These are phyloP conservation scores for Beauveria sp. DNA, from an alignment of 2,329 filamentous ascomycete genomes.

Conservation along the genomic window DNA sequence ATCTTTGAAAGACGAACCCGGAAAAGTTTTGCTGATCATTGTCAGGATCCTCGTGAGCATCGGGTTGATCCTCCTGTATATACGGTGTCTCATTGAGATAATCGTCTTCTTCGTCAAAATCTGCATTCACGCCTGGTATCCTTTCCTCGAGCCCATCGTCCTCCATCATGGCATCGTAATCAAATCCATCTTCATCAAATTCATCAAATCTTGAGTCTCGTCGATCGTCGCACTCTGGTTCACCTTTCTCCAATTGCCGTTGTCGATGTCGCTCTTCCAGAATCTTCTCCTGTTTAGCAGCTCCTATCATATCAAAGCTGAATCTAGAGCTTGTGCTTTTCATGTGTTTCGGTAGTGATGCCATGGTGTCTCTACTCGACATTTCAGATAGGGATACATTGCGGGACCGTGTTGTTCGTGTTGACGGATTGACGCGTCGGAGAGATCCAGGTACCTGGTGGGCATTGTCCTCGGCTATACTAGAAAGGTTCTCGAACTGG, in stretches of 20 bases:
- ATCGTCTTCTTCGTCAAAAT: constrained; percentile 36
- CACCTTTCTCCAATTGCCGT: constrained; percentile 54
- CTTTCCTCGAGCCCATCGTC: constrained; percentile 59
- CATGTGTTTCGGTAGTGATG: constrained; percentile 54
- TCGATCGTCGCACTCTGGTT: constrained; percentile 27
- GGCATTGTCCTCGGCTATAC: background rate
- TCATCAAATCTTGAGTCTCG: constrained; percentile 52
- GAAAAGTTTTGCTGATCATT: constrained; percentile 55
- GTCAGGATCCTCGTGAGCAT: constrained; percentile 35
- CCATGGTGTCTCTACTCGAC: constrained; percentile 37
- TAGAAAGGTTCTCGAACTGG: background rate
- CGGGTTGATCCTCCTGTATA: constrained; percentile 20
- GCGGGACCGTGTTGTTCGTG: constrained; percentile 36
- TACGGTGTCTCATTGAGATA: constrained; percentile 21
- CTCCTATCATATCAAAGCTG: constrained; percentile 72
- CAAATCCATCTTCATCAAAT: constrained; percentile 52
- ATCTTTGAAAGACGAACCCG: constrained; percentile 43
- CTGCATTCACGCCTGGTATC: constrained; percentile 52
- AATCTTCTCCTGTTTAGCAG: constrained; percentile 58
- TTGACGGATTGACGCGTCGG: constrained; percentile 15
- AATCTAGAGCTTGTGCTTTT: constrained; percentile 73
- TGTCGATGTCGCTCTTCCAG: constrained; percentile 67
- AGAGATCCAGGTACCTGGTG: background rate
- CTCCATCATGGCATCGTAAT: constrained; percentile 58
- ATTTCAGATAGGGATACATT: constrained; percentile 44